Base-by-base conservation (phyloP, 192 early-diverging fungal species). In the Coemansia sp. region DNA sequence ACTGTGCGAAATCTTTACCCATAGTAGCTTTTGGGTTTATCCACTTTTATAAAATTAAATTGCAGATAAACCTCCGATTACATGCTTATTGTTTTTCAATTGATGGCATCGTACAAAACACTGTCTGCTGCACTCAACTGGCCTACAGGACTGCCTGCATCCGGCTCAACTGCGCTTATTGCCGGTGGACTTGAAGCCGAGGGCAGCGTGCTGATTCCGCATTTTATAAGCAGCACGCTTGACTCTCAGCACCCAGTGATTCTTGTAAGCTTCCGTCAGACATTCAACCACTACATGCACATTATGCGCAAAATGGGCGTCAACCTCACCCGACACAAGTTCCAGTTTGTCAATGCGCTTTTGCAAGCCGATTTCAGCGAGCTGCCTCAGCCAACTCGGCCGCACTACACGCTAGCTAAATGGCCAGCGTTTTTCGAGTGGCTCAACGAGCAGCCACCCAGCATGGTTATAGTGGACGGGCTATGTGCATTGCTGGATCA, bases 241-340 rank as follows among this genome's bases (percentile, higher is more conserved):
- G 51, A 50, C 16, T 15, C 19, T 14, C 44, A 55, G 23, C n/a
- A 26, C 0, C 30, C 52, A 0, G 56, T 68, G 2, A 42, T 54
- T 2, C 59, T 76, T 0, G 8, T 76, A 14, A 65, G 62, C 14
- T 64, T 76, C 20, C 52, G 53, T 5, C 66, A 70, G 15, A 69
- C 72, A 2, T 52, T 55, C 50, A 76, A 53, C 59, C 66, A 76
- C 57, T 76, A 76, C 48, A 48, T 66, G 47, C 72, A 76, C 48
- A 69, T 76, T 4, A 53, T 76, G 58, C 72, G 66, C 43, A 76
- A 76, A 47, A 65, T 65, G 59, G 72, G 72, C 1, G 56, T 76
- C 9, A 60, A 65, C 28, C 46, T 47, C 6, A 16, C 44, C 14
- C 59, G 50, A 11, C 52, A 53, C 19, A 35, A 33, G 3, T 36